phyloP scores from a whole-genome alignment of 139 green algal genomes.

The Volvox africanus region DNA sequence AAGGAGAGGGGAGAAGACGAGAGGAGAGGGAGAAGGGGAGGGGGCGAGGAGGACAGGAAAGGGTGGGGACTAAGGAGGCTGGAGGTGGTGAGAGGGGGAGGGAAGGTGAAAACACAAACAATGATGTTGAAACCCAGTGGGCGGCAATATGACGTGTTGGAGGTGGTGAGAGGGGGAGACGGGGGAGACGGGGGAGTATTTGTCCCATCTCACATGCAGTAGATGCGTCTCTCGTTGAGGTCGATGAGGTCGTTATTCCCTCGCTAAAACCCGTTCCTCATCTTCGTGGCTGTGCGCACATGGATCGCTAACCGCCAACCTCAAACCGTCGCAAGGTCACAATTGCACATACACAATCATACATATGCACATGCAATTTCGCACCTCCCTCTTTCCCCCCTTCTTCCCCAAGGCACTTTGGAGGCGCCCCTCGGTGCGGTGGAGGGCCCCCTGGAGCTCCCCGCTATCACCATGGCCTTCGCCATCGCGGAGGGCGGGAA shows the following conservation, averaged over 20 bases:
- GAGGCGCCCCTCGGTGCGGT: conserved; percentile 22
- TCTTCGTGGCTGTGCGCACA: too few relatives aligned
- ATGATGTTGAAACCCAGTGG: too few relatives aligned
- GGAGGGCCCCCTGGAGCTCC: conserved; percentile 7
- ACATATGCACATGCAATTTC: too few relatives aligned
- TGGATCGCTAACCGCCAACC: too few relatives aligned
- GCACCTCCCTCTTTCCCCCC: not conserved
- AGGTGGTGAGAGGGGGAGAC: not conserved
- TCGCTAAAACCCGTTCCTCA: too few relatives aligned
- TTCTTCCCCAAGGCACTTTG: not conserved
- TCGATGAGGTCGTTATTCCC: too few relatives aligned
- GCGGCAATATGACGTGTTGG: too few relatives aligned
- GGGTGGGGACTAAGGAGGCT: not conserved
- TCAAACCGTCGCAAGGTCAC: too few relatives aligned
- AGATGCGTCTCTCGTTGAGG: too few relatives aligned
- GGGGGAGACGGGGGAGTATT: not conserved
- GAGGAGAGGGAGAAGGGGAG: not conserved
- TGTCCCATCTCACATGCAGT: too few relatives aligned
- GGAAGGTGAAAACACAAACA: too few relatives aligned
- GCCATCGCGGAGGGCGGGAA: conserved; percentile 51
- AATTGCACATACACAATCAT: too few relatives aligned
- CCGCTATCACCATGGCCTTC: conserved; percentile 59
- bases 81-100: not conserved
- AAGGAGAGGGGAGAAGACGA: not conserved
- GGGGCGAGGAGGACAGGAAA: not conserved